Base-by-base conservation (phyloP, 352 stramenopile species). In the Pythium phragmiticola region DNA sequence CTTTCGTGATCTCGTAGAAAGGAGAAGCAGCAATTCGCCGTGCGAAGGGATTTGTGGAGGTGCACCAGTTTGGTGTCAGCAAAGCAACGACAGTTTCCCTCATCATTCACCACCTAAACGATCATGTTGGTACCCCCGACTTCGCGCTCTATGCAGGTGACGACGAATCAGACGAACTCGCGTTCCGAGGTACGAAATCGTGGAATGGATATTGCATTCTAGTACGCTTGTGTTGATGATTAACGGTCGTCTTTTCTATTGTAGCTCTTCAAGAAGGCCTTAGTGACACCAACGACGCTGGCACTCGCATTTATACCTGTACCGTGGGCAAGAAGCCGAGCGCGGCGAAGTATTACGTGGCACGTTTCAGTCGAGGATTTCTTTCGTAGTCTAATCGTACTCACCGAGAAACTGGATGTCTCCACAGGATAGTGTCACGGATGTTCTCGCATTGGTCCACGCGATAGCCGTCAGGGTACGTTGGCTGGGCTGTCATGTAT, bases 321-420 rank as follows among this genome's bases (percentile, higher is more conserved):
- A 99, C 96, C 0, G 95, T 99, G 3, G 97, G 97, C 1, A 98
- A 98, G 78, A 99, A 99, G 68, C 97, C 97, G 1, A 98, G 90
- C 68, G 85, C 83, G 45, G 97, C 97, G n/a, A 88, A 96, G 42
- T 97, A 84, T 65, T 99, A 98, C 68, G 76, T 99, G 59, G 82
- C 90, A 65, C 39, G 75, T 26, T 23, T 23, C 7, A 23, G n/a
- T 19, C n/a, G 6, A 26, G 7, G 43, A 16, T 4, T 5, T 30
- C 26, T 30, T 30, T 30, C 37, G 37, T 17, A 43, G 3, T 30
- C 7, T 41, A 39, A 39, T 39, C 34, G 7, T 1, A 39, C 7
- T 39, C 34, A 39, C 34, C 11, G 34, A 52, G 3, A 47, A 3
- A 17, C 4, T 30, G 30, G 37, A 7, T 33, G 19, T 2, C 50